A percentile compares a stretch with the other conserved stretches of the same genome.
These are phyloP conservation scores for Aspergillus hancockii DNA, from an alignment of 495 filamentous ascomycete genomes.

Conservation along the genomic window DNA sequence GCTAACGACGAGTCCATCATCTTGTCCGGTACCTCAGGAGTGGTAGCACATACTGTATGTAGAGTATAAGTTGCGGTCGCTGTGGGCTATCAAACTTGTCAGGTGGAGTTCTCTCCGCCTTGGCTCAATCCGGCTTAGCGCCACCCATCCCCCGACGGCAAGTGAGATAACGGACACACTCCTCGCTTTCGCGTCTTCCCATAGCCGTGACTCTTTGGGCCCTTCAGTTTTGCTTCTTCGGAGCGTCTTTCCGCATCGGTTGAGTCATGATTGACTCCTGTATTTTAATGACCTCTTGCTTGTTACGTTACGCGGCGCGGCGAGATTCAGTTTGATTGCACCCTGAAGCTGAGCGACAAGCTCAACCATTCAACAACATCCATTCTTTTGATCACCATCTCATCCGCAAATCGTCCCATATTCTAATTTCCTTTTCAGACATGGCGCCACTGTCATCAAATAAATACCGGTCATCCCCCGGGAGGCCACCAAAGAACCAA, in stretches of 20 bases:
- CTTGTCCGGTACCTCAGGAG: too few relatives aligned
- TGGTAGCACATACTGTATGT: too few relatives aligned
- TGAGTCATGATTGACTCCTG: constrained; percentile 19
- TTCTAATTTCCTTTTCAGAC: neutral
- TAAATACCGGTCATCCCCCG: constrained; percentile 30
- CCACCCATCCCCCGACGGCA: neutral
- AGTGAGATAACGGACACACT: constrained; percentile 15
- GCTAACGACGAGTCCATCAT: too few relatives aligned
- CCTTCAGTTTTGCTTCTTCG: neutral
- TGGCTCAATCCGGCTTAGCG: constrained; percentile 18
- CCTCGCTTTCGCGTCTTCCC: constrained; percentile 13
- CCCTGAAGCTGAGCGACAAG: constrained; percentile 10
- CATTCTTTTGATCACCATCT: constrained; percentile 6
- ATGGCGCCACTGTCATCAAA: constrained; percentile 38
- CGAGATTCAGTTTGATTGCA: constrained; percentile 8
- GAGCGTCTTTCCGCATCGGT: neutral
- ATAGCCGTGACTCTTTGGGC: neutral
- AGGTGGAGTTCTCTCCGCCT: constrained; percentile 30
- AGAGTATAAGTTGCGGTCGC: neutral
- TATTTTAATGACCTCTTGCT: constrained; percentile 11
- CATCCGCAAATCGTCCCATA: neutral
- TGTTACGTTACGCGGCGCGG: constrained; percentile 6
- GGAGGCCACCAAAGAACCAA: constrained; percentile 35
- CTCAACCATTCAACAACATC: constrained; percentile 7
- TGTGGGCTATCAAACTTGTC: constrained; percentile 1